Evolutionary conservation across 2,329 filamentous ascomycete species (phyloP).

Genomic region (Aspergillus tanneri): DNA sequence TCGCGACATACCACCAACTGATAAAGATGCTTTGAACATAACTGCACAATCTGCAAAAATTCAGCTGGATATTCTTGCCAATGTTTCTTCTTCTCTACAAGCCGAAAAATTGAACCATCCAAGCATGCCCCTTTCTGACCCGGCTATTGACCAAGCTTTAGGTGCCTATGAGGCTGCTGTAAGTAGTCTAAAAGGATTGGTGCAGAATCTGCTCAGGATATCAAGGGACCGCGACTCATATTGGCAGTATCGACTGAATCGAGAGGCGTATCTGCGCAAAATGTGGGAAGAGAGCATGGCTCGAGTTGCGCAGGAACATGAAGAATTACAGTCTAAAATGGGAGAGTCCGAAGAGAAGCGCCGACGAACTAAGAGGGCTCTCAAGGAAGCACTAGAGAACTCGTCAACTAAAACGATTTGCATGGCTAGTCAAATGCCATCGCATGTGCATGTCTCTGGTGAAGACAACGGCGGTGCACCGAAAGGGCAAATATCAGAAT

Average conservation of each 20-base stretch:
- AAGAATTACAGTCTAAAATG: slow-evolving; percentile 81
- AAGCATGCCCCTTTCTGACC: slow-evolving; percentile 69
- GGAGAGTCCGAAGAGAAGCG: slow-evolving; percentile 89
- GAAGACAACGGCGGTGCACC: slow-evolving; percentile 34
- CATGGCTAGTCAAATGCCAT: slow-evolving; percentile 32
- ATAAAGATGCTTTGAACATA: slow-evolving; percentile 93
- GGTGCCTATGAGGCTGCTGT: slow-evolving; percentile 87
- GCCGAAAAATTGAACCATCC: slow-evolving; percentile 69
- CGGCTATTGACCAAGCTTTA: slow-evolving; percentile 72
- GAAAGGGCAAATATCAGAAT: slow-evolving; percentile 30
- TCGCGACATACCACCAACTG: slow-evolving; percentile 69
- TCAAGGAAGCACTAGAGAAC: slow-evolving; percentile 78
- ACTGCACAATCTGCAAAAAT: slow-evolving; percentile 92
- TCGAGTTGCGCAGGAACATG: slow-evolving; percentile 89
- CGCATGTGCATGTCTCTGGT: slow-evolving; percentile 35
- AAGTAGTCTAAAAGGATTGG: slow-evolving; percentile 76
- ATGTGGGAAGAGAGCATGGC: slow-evolving; percentile 99
- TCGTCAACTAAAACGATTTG: slow-evolving; percentile 43
- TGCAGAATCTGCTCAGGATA: slow-evolving; percentile 86
- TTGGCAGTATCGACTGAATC: slow-evolving; percentile 92
- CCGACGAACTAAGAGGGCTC: slow-evolving; percentile 81
- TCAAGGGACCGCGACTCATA: slow-evolving; percentile 91
- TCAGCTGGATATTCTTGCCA: slow-evolving; percentile 84
- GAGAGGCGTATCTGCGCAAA: slow-evolving; percentile 84
- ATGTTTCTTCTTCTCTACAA: slow-evolving; percentile 79